Evolutionary conservation across 2,329 filamentous ascomycete species (phyloP).

Genomic region (Orbilia quercus): DNA sequence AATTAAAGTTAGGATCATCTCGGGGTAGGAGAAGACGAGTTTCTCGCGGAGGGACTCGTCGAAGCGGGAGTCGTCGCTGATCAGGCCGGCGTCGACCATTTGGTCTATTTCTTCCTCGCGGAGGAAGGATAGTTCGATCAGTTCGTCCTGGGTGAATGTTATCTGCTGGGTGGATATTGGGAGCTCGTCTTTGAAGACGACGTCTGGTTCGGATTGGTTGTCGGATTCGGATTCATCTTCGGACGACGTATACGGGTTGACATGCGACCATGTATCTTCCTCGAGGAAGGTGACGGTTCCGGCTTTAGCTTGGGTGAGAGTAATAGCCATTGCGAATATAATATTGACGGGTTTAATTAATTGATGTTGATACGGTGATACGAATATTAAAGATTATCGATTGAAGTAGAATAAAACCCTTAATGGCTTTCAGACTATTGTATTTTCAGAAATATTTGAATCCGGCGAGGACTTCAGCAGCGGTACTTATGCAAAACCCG

Average conservation of each 20-base stretch:
- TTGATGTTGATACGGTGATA: not conserved
- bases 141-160: conserved; percentile 55
- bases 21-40: conserved; percentile 54
- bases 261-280: not conserved
- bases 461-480: too few species aligned
- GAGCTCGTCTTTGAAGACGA: conserved; percentile 34
- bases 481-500: too few species aligned
- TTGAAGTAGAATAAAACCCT: too few species aligned
- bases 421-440: too few species aligned
- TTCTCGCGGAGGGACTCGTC: conserved; percentile 44
- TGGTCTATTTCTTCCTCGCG: conserved; percentile 56
- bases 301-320: not conserved
- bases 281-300: not conserved
- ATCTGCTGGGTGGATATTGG: conserved; percentile 6
- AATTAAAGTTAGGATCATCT: conserved; percentile 55
- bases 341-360: too few species aligned
- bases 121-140: conserved; percentile 57
- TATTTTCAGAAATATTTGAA: too few species aligned
- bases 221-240: not conserved
- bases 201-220: not conserved
- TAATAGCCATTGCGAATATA: not conserved
- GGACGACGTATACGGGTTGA: not conserved
- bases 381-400: too few species aligned
- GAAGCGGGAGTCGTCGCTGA: conserved; percentile 36
- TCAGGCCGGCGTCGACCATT: conserved; percentile 41